Evolutionary conservation across 2,329 filamentous ascomycete species (phyloP), one percentile per base, ranked within the genome.

Genomic region (Colletotrichum limetticola): DNA sequence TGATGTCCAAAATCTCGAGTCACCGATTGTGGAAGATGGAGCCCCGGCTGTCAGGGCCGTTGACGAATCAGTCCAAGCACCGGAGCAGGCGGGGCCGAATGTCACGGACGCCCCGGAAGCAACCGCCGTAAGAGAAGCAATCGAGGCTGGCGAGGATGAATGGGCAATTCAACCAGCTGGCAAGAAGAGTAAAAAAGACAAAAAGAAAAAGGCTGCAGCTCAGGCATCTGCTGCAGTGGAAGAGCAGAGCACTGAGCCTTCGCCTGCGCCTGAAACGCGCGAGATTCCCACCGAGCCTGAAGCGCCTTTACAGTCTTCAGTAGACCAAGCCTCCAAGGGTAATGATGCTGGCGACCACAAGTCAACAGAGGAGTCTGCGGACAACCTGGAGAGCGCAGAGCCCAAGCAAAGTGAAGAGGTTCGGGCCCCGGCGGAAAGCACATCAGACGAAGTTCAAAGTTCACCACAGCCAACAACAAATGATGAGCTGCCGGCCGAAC

Each of bases 341-440:
- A n/a, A 56, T 26, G 30, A n/a, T 32, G 32, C 24, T 26, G 30
- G 35, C 19, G 28, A 72, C 26, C 24, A 63, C 22, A 57, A 26
- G 7, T 19, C 35, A 26, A 46, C 53, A 37, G 67, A 74, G 14
- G 24, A 22, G 12, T 28, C 22, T 32, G 12, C 16, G n/a, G 60
- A 56, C 28, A 22, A 26, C 4, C 16, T 14, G 37, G 30, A 49
- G 16, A 56, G 62, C 2, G 68, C 70, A 37, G 74, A 72, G 37
- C 68, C 77, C 11, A 78, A 79, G 69, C 78, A 76, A 49, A 65
- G 53, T 56, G 68, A 79, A 70, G 79, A 79, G 71, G 75, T 66
- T 19, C 74, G 76, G 49, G 76, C 11, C 32, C 16, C 58, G 28
- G 49, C 55, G 19, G 63, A 66, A 37, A 52, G 26, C 46, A n/a